Evolutionary conservation across 805 yeast species (phyloP).

Genomic region (Metschnikowia picachoensis): DNA sequence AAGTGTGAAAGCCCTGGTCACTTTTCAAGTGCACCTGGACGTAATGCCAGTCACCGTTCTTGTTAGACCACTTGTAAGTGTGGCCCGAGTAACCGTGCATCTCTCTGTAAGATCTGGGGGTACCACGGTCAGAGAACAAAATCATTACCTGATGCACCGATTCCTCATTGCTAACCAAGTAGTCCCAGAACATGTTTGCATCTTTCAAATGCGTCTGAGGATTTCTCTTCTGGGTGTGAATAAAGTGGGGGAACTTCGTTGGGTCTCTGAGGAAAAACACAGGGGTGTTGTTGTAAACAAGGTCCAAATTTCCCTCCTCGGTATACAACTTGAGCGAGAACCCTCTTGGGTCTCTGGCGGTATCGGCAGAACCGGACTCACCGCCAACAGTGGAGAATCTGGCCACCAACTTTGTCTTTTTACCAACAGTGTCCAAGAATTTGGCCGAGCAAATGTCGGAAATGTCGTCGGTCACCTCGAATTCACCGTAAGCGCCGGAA

Average conservation of each 20-base stretch:
- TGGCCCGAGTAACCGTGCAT: constrained; percentile 88
- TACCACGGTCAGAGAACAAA: constrained; percentile 78
- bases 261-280: constrained; percentile 84
- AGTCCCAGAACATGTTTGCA: constrained; percentile 83
- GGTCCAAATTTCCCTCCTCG: constrained; percentile 80
- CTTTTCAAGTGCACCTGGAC: constrained; percentile 72
- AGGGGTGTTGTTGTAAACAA: constrained; percentile 85
- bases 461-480: constrained; percentile 71
- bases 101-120: constrained; percentile 69
- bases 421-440: constrained; percentile 28
- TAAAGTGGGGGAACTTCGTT: constrained; percentile 79
- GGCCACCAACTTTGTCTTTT: constrained; percentile 43
- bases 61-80: constrained; percentile 75
- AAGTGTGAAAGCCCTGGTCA: constrained; percentile 57
- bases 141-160: constrained; percentile 70
- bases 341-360: constrained; percentile 87
- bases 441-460: constrained; percentile 25
- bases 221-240: constrained; percentile 85
- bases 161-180: constrained; percentile 68
- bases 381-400: constrained; percentile 90
- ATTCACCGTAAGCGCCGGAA: constrained; percentile 84
- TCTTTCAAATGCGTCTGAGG: constrained; percentile 78
- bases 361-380: constrained; percentile 75
- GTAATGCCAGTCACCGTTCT: constrained; percentile 71
- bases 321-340: constrained; percentile 77